Percentiles rank a stretch among this genome's conserved stretches.
phyloP scores from a whole-genome alignment of 129 eudicot species.

The Flaveria sonorensis region DNA sequence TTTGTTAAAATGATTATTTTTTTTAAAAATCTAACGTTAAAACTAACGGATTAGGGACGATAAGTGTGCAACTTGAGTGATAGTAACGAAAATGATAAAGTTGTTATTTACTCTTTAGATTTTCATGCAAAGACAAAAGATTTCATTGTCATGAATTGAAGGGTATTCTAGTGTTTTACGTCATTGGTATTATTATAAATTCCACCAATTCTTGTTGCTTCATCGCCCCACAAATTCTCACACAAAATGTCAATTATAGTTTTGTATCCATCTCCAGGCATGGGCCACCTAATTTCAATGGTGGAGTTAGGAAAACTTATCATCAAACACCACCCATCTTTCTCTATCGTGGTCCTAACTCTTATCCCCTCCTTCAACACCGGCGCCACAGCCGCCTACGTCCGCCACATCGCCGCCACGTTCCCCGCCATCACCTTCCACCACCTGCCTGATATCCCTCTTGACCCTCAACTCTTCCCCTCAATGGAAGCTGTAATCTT shows the following conservation, averaged over 20 bases:
- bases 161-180: neutral
- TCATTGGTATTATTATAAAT: neutral
- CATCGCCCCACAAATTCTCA: neutral
- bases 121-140: too few species aligned
- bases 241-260: conserved; percentile 24
- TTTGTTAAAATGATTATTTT: too few species aligned
- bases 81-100: too few species aligned
- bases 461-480: conserved; percentile 29
- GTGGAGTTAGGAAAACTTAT: conserved; percentile 50
- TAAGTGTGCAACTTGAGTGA: too few species aligned
- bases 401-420: conserved; percentile 29
- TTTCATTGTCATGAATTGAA: too few species aligned
- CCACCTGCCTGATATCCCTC: conserved; percentile 43
- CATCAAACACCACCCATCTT: conserved; percentile 7
- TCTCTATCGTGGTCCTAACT: neutral
- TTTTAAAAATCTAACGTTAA: too few species aligned
- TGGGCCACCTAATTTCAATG: conserved; percentile 52
- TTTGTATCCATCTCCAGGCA: conserved; percentile 41
- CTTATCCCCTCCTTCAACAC: conserved; percentile 9
- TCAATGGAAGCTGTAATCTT: conserved; percentile 37
- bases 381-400: conserved; percentile 5
- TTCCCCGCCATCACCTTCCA: conserved; percentile 54
- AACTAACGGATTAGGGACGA: too few species aligned
- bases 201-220: neutral
- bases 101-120: too few species aligned